These are phyloP conservation scores for Exophiala phaeomuriformis DNA, from an alignment of 2,329 filamentous ascomycete species.

Conservation along the genomic window DNA sequence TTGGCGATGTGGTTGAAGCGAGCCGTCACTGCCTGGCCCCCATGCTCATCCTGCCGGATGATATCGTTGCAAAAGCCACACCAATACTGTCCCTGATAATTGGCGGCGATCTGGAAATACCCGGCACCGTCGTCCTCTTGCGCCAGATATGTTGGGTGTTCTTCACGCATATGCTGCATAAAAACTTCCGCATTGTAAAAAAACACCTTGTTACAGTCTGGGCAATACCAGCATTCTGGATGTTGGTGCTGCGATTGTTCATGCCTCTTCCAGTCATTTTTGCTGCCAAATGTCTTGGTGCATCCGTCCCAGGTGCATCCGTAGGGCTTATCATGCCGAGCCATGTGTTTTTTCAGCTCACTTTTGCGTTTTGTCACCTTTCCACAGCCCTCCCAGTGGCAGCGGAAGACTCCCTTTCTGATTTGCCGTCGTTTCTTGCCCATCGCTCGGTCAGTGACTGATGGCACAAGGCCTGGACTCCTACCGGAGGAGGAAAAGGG, in stretches of 20 bases:
- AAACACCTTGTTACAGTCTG: constrained; percentile 20
- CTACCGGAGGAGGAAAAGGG: background rate
- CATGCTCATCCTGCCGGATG: constrained; percentile 46
- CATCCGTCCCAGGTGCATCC: constrained; percentile 69
- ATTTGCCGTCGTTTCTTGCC: constrained; percentile 1
- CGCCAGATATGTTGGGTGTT: constrained; percentile 2
- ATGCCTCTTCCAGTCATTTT: constrained; percentile 90
- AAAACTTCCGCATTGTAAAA: constrained; percentile 36
- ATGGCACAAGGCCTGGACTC: background rate
- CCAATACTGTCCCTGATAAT: constrained; percentile 66
- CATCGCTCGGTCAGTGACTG: background rate
- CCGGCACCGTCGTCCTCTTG: constrained; percentile 36
- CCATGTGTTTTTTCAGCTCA: constrained; percentile 65
- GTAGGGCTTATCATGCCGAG: constrained; percentile 73
- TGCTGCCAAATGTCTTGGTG: constrained; percentile 72
- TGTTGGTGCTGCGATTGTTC: constrained; percentile 73
- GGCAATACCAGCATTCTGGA: constrained; percentile 64
- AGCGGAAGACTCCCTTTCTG: constrained; percentile 7
- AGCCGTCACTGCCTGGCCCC: constrained; percentile 52
- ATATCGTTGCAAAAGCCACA: constrained; percentile 70
- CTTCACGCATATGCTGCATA: constrained; percentile 46
- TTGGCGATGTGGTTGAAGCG: constrained; percentile 67
- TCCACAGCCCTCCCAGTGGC: constrained; percentile 11
- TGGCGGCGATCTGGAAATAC: constrained; percentile 55
- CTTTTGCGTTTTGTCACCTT: constrained; percentile 18